Evolutionary conservation across 768 basidiomycete genomes (phyloP), one percentile per base, ranked within the genome.

Genomic region (Gloeopeniophorella convolvens): DNA sequence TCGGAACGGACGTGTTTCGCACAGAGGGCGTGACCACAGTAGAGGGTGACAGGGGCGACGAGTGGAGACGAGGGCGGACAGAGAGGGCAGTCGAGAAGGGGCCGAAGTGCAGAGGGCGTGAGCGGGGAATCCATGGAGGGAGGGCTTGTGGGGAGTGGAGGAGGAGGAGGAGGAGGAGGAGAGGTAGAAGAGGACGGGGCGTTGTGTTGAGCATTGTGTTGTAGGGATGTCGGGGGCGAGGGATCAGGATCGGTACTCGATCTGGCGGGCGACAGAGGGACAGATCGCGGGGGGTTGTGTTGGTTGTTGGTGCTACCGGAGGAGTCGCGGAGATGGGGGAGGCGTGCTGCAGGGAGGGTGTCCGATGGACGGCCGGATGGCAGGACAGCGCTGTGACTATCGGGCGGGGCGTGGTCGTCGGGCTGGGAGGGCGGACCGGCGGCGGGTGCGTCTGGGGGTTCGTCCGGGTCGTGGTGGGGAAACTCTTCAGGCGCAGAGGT

Each of bases 21-120:
- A 59, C 91, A 96, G 55, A 94, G 55, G 18, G 90, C 75, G 63
- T 96, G 92, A 45, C 92, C 92, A 61, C 92, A 96, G 59, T 71
- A 76, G 33, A 95, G 80, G 8, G 72, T 77, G 30, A 76, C 68
- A 2, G 83, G 82, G 3, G 68, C 62, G 20, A 59, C 50, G 20
- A 82, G 69, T 46, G 67, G 48, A 20, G 64, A 33, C 1, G 64
- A 52, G 6, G 66, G 62, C 1, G 60, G 45, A 58, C 86, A 87
- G 65, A 77, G 60, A 3, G 78, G 74, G 60, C 87, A 89, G 45
- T 51, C 48, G 49, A 84, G 68, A 47, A 78, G 61, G 31, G 69
- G 59, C 45, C 67, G 57, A 55, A 75, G 61, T 13, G 21, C 42
- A 55, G 56, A 18, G 42, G 47, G 6, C 46, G 48, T 56, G 40